Percentiles rank a stretch among this genome's conserved stretches.
phyloP scores from a whole-genome alignment of 2,329 filamentous ascomycete genomes.

The Alternaria ventricosa region DNA sequence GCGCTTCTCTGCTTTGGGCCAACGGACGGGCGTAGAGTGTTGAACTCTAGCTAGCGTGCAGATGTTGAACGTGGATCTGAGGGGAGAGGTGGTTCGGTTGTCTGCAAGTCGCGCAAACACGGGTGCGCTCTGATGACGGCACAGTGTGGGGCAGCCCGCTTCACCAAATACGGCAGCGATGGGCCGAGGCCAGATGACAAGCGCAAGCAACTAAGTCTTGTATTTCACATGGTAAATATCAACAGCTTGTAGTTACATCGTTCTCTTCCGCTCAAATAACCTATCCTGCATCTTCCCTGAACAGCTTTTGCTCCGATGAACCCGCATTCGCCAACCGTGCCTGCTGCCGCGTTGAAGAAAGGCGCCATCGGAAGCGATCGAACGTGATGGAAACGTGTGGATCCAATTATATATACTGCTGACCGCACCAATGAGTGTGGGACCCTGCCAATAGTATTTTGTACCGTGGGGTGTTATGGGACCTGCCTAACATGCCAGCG shows the following conservation, averaged over 20 bases:
- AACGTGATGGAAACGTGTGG: slow-evolving; percentile 4
- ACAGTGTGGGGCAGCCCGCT: slow-evolving; percentile 13
- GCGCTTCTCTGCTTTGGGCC: slow-evolving; percentile 1
- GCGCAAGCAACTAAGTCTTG: not conserved
- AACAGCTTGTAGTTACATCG: not conserved
- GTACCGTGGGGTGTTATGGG: slow-evolving; percentile 1
- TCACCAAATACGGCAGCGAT: slow-evolving; percentile 7
- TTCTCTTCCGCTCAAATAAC: not conserved
- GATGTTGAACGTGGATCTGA: slow-evolving; percentile 28
- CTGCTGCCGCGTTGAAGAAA: not conserved
- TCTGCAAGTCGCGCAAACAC: slow-evolving; percentile 7
- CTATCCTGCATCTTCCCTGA: not conserved
- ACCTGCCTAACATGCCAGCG: slow-evolving; percentile 4
- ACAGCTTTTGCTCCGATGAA: not conserved
- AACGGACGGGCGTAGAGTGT: slow-evolving; percentile 38
- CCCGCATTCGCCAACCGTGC: not conserved
- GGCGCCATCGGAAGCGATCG: not conserved
- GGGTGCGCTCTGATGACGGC: slow-evolving; percentile 8
- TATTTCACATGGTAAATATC: not conserved
- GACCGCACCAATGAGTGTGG: slow-evolving; percentile 4
- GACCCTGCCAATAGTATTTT: not conserved
- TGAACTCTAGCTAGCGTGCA: slow-evolving; percentile 41
- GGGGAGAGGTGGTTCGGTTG: slow-evolving; percentile 8
- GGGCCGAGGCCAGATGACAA: slow-evolving; percentile 7
- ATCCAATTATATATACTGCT: not conserved